These are phyloP conservation scores for Pseudogymnoascus sp. DNA, from an alignment of 2,329 filamentous ascomycete genomes.

Conservation along the genomic window DNA sequence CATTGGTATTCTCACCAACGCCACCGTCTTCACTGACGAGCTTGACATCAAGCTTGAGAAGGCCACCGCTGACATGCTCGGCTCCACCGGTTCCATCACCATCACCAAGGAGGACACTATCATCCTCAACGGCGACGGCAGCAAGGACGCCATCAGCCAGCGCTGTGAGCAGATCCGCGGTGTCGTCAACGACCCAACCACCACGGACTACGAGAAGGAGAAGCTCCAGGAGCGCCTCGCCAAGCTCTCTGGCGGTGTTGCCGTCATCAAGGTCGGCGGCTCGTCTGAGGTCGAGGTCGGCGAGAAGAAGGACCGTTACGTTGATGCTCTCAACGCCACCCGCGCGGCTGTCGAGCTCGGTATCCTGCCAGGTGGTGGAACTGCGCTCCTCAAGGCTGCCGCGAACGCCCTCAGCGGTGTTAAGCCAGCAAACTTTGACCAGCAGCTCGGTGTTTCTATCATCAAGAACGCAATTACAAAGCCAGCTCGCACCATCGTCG, in stretches of 20 bases:
- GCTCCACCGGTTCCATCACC: constrained; percentile 94
- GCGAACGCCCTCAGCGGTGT: constrained; percentile 75
- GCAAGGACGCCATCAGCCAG: constrained; percentile 87
- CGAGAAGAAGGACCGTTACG: constrained; percentile 99
- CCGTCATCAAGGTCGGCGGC: constrained; percentile 98
- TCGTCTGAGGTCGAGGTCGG: constrained; percentile 96
- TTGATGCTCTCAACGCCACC: constrained; percentile 95
- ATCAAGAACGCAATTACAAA: constrained; percentile 97
- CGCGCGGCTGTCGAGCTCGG: constrained; percentile 98
- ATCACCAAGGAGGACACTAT: constrained; percentile 99
- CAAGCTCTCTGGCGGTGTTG: constrained; percentile 97
- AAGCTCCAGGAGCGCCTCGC: constrained; percentile 99
- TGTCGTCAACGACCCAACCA: constrained; percentile 86
- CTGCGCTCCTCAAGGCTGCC: constrained; percentile 93
- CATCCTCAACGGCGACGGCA: constrained; percentile 91
- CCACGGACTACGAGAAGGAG: constrained; percentile 99
- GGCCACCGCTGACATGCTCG: constrained; percentile 90
- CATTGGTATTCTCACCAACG: constrained; percentile 90
- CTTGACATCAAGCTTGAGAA: constrained; percentile 99
- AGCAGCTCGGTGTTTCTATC: constrained; percentile 96
- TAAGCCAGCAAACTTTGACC: constrained; percentile 94
- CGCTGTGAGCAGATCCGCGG: constrained; percentile 99
- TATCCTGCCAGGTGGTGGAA: constrained; percentile 97
- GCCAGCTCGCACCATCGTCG: constrained; percentile 88
- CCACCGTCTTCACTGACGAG: constrained; percentile 95